phyloP scores from a whole-genome alignment of 2,329 filamentous ascomycete genomes.

The Macrophomina tecta region DNA sequence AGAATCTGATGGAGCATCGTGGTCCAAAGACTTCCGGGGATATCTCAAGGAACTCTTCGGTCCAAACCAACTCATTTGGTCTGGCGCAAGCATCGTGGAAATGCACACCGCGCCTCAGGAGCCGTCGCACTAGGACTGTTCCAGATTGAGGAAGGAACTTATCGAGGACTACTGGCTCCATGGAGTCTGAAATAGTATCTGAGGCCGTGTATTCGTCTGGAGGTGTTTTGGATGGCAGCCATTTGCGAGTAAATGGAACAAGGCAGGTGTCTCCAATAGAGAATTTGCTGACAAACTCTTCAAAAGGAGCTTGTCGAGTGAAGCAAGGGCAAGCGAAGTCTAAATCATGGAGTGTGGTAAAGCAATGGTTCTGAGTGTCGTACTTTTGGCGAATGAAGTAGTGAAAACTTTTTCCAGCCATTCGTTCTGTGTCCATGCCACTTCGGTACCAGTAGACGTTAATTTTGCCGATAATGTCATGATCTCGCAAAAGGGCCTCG shows the following conservation, averaged over 20 bases:
- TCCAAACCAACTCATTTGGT: slow-evolving; percentile 67
- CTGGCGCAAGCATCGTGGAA: slow-evolving; percentile 47
- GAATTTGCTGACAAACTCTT: slow-evolving; percentile 26
- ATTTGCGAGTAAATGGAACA: neutral
- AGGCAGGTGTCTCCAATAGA: slow-evolving; percentile 31
- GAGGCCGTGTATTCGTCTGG: neutral
- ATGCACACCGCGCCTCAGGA: slow-evolving; percentile 57
- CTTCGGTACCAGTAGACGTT: slow-evolving; percentile 64
- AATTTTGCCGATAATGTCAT: slow-evolving; percentile 65
- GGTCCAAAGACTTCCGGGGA: slow-evolving; percentile 48
- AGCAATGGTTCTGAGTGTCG: slow-evolving; percentile 63
- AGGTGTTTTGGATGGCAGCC: neutral
- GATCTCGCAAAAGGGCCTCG: slow-evolving; percentile 56
- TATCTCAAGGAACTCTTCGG: slow-evolving; percentile 52
- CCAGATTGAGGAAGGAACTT: slow-evolving; percentile 38
- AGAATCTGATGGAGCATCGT: slow-evolving; percentile 67
- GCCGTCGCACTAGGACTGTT: slow-evolving; percentile 55
- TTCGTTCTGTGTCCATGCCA: slow-evolving; percentile 45
- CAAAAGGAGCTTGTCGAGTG: slow-evolving; percentile 34
- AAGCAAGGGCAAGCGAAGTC: slow-evolving; percentile 49
- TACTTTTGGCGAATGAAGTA: slow-evolving; percentile 75
- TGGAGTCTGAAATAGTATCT: slow-evolving; percentile 31
- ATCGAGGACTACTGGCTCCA: slow-evolving; percentile 69
- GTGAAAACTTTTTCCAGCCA: slow-evolving; percentile 33
- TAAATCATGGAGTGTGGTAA: slow-evolving; percentile 61